Evolutionary conservation across 129 eudicot genomes (phyloP), one percentile per base, ranked within the genome.

Genomic region (Flaveria robusta): DNA sequence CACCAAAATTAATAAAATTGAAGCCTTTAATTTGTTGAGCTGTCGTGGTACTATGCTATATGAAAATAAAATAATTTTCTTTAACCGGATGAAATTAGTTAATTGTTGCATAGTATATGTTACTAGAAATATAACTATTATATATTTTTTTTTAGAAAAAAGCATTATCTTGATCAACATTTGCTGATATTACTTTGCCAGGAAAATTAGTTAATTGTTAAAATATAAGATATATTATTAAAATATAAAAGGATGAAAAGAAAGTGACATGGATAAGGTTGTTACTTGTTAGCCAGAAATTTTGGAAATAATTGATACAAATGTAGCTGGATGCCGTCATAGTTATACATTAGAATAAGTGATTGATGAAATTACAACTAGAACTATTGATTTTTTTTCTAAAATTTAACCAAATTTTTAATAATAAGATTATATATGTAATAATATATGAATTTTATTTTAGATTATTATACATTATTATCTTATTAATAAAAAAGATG

Each of bases 181-280:
- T 9, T 10, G 46, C 11, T 42, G 13, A 5, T 42, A 0, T 42
- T 42, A 42, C 12, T 42, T 10, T 42, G 46, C 46, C 1, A 42
- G 46, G 12, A 42, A 42, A 9, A 13, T 46, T 10, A 13, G 52
- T 46, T 46, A 46, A 46, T 46, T 46, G 15, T 10, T 46, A 46
- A 12, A 42, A 46, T 46, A 46, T 46, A 46, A 46, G 46, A 65
- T 47, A 5, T 39, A 16, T 13, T 20, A 54, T 16, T 9, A 34
- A 2, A 34, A 58, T 22, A 29, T 1, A 45, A 0, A 29, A 3
- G 12, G 58, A 59, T 13, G 72, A 26, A 26, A 76, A 47, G 74
- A 76, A 51, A 31, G 74, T 54, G 73, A 76, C 55, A 41, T 76
- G 80, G 80, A 76, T 76, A 76, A 76, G 80, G 80, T 76, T 76